These are phyloP conservation scores for Coprinopsis strossmayeri DNA, from an alignment of 768 basidiomycete species.

Conservation along the genomic window DNA sequence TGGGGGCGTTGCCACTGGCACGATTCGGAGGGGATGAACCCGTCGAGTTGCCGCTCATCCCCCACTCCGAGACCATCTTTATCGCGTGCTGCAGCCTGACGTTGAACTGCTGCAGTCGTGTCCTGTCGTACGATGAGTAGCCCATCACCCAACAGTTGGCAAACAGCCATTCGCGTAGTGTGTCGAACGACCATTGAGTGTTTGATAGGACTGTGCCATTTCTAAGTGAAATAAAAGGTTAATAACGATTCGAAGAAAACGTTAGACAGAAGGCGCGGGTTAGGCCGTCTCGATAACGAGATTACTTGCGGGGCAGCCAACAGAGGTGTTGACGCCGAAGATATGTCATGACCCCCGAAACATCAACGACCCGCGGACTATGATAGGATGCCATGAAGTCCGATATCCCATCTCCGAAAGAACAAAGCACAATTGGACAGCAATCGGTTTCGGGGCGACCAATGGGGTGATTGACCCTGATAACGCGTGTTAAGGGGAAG, in stretches of 20 bases:
- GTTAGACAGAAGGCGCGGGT: background rate
- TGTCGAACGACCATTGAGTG: conserved; percentile 46
- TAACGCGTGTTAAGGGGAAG: no score
- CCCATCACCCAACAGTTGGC: conserved; percentile 60
- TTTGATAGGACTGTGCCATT: conserved; percentile 48
- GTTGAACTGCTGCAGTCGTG: conserved; percentile 38
- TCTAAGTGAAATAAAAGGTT: conserved; percentile 25
- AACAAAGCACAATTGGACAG: no score
- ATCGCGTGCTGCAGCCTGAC: conserved; percentile 53
- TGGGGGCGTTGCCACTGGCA: background rate
- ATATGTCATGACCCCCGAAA: no score
- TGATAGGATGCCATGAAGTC: no score
- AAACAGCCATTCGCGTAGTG: conserved; percentile 53
- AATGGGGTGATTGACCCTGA: no score
- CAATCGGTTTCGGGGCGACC: no score
- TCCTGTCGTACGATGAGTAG: conserved; percentile 41
- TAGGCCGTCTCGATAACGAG: background rate
- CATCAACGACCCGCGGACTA: no score
- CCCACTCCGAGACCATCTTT: conserved; percentile 23
- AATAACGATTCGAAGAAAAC: conserved; percentile 5
- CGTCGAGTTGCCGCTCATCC: conserved; percentile 5
- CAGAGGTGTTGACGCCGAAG: no score
- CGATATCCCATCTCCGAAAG: no score
- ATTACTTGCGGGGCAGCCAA: background rate
- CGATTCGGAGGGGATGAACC: conserved; percentile 1